phyloP scores from a whole-genome alignment of 2,329 filamentous ascomycete species.

The Nothopassalora personata region DNA sequence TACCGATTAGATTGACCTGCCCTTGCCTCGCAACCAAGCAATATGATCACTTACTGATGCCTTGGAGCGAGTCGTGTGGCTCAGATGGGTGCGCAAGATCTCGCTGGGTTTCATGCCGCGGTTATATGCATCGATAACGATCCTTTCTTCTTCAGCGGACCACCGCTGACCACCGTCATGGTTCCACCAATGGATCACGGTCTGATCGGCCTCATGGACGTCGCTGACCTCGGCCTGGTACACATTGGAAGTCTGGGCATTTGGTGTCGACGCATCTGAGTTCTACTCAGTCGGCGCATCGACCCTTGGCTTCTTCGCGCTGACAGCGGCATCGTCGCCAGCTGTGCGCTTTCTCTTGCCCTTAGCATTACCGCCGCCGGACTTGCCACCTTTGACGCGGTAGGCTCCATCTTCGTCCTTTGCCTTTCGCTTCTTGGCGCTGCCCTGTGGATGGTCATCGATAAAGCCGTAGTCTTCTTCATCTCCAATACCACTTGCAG shows the following conservation, averaged over 20 bases:
- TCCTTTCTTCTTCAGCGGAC: too few species aligned
- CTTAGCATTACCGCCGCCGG: constrained; percentile 38
- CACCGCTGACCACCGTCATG: too few species aligned
- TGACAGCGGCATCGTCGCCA: constrained; percentile 17
- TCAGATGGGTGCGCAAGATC: too few species aligned
- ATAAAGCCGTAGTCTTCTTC: constrained; percentile 33
- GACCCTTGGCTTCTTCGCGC: constrained; percentile 22
- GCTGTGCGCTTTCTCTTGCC: constrained; percentile 30
- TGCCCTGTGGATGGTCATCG: constrained; percentile 20
- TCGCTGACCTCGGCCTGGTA: background rate
- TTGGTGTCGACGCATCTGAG: background rate
- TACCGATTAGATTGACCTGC: too few species aligned
- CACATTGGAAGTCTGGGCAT: background rate
- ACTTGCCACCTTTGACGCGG: constrained; percentile 45
- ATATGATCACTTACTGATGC: too few species aligned
- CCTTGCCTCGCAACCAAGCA: too few species aligned
- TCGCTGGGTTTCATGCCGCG: too few species aligned
- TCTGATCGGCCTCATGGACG: too few species aligned
- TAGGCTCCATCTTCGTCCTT: constrained; percentile 40
- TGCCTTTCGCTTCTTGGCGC: constrained; percentile 32
- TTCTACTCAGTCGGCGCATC: constrained; percentile 9
- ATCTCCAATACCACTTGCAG: constrained; percentile 29
- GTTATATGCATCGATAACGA: too few species aligned
- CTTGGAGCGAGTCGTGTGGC: too few species aligned
- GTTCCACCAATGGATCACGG: too few species aligned